Percentiles rank a stretch among this genome's conserved stretches.
Evolutionary conservation across 2,329 filamentous ascomycete species (phyloP).

Genomic region (Penicillium sumatraense): DNA sequence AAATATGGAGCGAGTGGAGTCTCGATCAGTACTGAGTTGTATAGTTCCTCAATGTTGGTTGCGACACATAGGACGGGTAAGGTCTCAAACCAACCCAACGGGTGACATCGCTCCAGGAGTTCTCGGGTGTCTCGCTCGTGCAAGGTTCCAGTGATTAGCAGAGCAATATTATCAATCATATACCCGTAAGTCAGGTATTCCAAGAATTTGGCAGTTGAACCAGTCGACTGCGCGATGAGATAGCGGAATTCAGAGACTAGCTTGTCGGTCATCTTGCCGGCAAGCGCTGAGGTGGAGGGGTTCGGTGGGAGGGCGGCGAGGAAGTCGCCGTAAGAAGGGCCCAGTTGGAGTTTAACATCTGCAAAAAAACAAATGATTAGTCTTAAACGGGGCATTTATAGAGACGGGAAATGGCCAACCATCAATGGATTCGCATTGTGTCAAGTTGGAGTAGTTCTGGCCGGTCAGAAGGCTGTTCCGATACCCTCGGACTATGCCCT

Average conservation of each 20-base stretch:
- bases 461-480: slow-evolving; percentile 89
- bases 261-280: slow-evolving; percentile 95
- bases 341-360: slow-evolving; percentile 98
- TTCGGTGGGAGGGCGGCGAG: slow-evolving; percentile 92
- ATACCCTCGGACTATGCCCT: slow-evolving; percentile 96
- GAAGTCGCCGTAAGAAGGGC: slow-evolving; percentile 95
- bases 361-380: slow-evolving; percentile 12
- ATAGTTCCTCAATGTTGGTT: slow-evolving; percentile 97
- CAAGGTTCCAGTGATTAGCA: slow-evolving; percentile 95
- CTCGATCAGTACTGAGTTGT: slow-evolving; percentile 97
- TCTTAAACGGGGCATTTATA: not conserved
- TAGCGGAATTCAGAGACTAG: slow-evolving; percentile 97
- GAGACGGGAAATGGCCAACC: slow-evolving; percentile 55
- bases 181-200: slow-evolving; percentile 98
- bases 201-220: slow-evolving; percentile 91
- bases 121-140: slow-evolving; percentile 97
- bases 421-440: slow-evolving; percentile 96
- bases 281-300: slow-evolving; percentile 92
- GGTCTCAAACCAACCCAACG: slow-evolving; percentile 97
- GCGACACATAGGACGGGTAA: slow-evolving; percentile 98
- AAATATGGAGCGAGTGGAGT: slow-evolving; percentile 96
- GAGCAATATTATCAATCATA: slow-evolving; percentile 99
- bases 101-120: slow-evolving; percentile 92
- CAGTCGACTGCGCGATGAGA: slow-evolving; percentile 89
- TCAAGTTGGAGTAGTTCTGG: slow-evolving; percentile 92